phyloP scores from a whole-genome alignment of 2,329 filamentous ascomycete species.

The Teratosphaeria destructans region DNA sequence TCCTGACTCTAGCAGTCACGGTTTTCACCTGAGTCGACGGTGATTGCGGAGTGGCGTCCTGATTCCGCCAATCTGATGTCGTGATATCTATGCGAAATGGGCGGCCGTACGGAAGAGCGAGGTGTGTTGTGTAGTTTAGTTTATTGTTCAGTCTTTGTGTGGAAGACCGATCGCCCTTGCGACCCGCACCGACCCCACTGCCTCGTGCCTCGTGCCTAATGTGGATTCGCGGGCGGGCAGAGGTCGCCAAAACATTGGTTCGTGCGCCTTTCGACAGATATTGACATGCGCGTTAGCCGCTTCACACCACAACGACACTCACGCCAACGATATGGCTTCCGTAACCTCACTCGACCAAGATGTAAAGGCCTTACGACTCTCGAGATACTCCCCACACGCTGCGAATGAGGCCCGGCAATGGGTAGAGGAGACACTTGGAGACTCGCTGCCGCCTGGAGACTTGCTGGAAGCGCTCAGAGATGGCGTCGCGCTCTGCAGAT shows the following conservation, averaged over 20 bases:
- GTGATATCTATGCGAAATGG: not conserved
- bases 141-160: not conserved
- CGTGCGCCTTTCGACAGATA: not conserved
- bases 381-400: slow-evolving; percentile 83
- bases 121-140: not conserved
- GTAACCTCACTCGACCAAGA: slow-evolving; percentile 91
- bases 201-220: not conserved
- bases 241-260: not conserved
- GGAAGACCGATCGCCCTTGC: not conserved
- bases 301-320: not conserved
- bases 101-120: not conserved
- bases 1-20: not conserved
- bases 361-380: slow-evolving; percentile 82
- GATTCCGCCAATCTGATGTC: not conserved
- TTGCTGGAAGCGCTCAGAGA: slow-evolving; percentile 80
- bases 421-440: slow-evolving; percentile 74
- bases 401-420: slow-evolving; percentile 75
- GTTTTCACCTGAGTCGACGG: not conserved
- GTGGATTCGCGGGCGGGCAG: not conserved
- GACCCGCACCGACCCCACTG: not conserved
- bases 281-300: not conserved
- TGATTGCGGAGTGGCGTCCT: not conserved
- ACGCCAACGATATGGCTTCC: slow-evolving; percentile 62
- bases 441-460: slow-evolving; percentile 61
- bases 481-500: slow-evolving; percentile 86